Evolutionary conservation across 768 basidiomycete species (phyloP), one percentile per base, ranked within the genome.

Genomic region (Fibroporia radiculosa): DNA sequence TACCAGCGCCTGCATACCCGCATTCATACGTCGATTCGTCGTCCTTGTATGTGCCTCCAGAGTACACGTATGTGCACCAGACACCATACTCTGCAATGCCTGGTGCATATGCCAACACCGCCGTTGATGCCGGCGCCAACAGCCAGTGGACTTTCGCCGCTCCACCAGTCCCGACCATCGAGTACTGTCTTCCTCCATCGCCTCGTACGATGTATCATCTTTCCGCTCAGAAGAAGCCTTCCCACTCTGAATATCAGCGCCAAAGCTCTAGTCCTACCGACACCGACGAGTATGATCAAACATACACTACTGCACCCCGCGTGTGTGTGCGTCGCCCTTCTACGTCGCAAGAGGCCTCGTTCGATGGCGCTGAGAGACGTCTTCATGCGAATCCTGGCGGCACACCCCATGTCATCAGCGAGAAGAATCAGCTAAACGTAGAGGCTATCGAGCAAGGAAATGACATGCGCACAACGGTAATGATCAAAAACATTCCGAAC

Each of bases 401-500:
- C 8, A 47, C 36, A 27, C 14, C 47, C 20, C 29, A 34, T 13
- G 18, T 42, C 42, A 27, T 54, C 52, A 51, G 63, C 37, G 26
- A 71, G 55, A 66, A 70, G 48, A 83, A 84, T 56, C 70, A 72
- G 53, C 60, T 93, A 22, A 80, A 87, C 61, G 62, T 91, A 11
- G 70, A 67, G 33, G 72, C 72, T 47, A 92, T 93, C 54, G 85
- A 84, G 61, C 74, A 73, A 24, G 91, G 91, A 4, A 62, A 71
- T 47, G 88, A 91, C 54, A 88, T 82, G 27, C 72, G 89, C 25
- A 88, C 87, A 26, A 90, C 89, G 23, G 80, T 90, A 38, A 90
- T 89, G 85, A 79, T 88, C 50, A 90, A 92, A 66, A 93, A 93
- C 56, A 87, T 93, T 35, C 91, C 91, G 2, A 93, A 93, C 65